A percentile compares a stretch with the other conserved stretches of the same genome.
These are phyloP conservation scores for Vigna unguiculata DNA, from an alignment of 306 rosid genomes.

Conservation along the genomic window DNA sequence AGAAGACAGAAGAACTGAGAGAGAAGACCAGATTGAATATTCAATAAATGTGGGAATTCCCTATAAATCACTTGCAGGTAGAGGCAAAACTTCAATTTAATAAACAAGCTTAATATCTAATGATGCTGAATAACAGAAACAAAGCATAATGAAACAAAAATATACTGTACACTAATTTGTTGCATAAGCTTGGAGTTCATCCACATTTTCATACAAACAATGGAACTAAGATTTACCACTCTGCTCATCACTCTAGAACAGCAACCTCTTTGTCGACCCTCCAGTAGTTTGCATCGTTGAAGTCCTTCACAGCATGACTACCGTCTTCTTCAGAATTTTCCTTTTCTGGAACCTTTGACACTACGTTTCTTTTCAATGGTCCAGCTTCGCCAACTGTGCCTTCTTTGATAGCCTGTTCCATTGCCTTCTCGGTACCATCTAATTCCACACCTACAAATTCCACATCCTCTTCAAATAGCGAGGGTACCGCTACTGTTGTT, in stretches of 20 bases:
- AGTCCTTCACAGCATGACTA: constrained; percentile 75
- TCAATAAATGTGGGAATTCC: constrained; percentile 53
- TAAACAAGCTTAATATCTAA: constrained; percentile 63
- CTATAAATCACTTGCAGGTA: constrained; percentile 52
- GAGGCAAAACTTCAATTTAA: constrained; percentile 67
- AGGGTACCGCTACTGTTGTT: constrained; percentile 57
- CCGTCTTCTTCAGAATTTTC: constrained; percentile 78
- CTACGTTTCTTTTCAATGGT: constrained; percentile 73
- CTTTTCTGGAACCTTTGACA: constrained; percentile 65
- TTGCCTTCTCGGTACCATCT: constrained; percentile 90
- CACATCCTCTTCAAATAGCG: constrained; percentile 92
- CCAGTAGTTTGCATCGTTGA: constrained; percentile 97
- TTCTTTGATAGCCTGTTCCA: constrained; percentile 95
- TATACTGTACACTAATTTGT: constrained; percentile 80
- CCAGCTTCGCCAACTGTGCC: constrained; percentile 97
- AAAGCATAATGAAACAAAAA: constrained; percentile 66
- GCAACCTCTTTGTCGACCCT: constrained; percentile 96
- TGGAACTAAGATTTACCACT: constrained; percentile 38
- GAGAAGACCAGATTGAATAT: constrained; percentile 36
- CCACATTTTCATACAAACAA: constrained; percentile 52
- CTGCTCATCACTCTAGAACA: constrained; percentile 68
- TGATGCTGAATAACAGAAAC: constrained; percentile 55
- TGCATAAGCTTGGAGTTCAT: constrained; percentile 43
- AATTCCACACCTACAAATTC: constrained; percentile 94
- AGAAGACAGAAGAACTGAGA: not conserved